These are phyloP conservation scores for Coemansia sp. DNA, from an alignment of 192 early-diverging fungal genomes.

Conservation along the genomic window DNA sequence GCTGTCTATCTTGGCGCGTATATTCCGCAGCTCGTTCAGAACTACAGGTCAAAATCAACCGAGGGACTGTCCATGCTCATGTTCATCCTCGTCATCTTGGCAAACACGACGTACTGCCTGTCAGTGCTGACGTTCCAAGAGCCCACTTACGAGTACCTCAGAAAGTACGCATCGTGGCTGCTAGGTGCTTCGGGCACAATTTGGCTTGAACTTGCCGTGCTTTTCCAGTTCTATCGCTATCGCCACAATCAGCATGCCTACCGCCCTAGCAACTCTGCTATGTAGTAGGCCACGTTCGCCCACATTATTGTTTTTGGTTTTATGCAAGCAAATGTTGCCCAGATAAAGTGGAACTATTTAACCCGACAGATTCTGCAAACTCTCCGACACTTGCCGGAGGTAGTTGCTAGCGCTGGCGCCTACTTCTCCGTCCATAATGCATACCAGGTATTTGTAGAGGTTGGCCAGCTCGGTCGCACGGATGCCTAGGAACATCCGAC, in stretches of 20 bases:
- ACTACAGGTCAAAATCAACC: conserved; percentile 61
- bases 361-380: conserved; percentile 4
- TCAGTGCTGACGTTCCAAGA: conserved; percentile 69
- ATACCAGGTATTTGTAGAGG: conserved; percentile 26
- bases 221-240: conserved; percentile 66
- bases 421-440: neutral
- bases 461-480: conserved; percentile 21
- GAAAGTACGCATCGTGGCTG: conserved; percentile 69
- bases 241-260: neutral
- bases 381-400: conserved; percentile 16
- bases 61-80: conserved; percentile 76
- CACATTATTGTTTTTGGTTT: too few relatives aligned
- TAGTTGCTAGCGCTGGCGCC: neutral
- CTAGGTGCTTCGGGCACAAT: conserved; percentile 68
- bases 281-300: too few relatives aligned
- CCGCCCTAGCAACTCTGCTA: too few relatives aligned
- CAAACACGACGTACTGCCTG: conserved; percentile 59
- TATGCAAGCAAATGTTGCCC: too few relatives aligned
- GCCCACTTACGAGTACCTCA: conserved; percentile 57
- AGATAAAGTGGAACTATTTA: too few relatives aligned
- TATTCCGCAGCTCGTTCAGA: conserved; percentile 75
- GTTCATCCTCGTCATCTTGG: conserved; percentile 73
- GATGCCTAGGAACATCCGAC: conserved; percentile 26
- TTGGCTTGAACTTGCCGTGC: conserved; percentile 69
- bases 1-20: conserved; percentile 67